Conservation (phyloP, 2,329 filamentous ascomycete species). For the Aspergillus sp. region DNA sequence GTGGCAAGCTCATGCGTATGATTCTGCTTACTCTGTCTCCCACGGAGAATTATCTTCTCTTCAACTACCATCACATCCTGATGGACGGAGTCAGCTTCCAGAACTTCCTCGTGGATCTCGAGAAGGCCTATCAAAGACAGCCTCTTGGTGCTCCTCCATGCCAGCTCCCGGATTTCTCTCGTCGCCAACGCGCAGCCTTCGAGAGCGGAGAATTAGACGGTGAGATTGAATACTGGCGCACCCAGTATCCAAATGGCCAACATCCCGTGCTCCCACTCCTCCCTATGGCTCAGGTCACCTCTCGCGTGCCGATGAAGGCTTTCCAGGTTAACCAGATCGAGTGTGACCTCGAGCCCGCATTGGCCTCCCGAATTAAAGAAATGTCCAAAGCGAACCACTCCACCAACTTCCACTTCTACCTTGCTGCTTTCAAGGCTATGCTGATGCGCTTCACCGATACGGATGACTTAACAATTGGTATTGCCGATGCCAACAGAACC, state of each 20-base stretch:
- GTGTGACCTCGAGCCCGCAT: neutral
- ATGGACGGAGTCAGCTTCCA: slow-evolving; percentile 44
- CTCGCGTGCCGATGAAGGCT: slow-evolving; percentile 13
- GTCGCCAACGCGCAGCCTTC: slow-evolving; percentile 19
- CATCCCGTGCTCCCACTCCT: slow-evolving; percentile 30
- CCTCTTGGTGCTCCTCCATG: slow-evolving; percentile 9
- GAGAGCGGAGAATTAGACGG: slow-evolving; percentile 17
- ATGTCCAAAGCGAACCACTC: slow-evolving; percentile 10
- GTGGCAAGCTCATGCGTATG: slow-evolving; percentile 15
- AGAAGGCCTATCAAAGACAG: slow-evolving; percentile 34
- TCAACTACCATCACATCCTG: slow-evolving; percentile 44
- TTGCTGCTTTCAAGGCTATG: slow-evolving; percentile 37
- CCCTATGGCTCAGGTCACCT: slow-evolving; percentile 18
- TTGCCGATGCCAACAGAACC: slow-evolving; percentile 41
- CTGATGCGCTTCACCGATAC: slow-evolving; percentile 30
- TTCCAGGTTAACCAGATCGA: slow-evolving; percentile 6
- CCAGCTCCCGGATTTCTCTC: slow-evolving; percentile 30
- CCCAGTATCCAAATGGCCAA: slow-evolving; percentile 14
- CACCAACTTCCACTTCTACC: slow-evolving; percentile 45
- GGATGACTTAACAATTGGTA: slow-evolving; percentile 44
- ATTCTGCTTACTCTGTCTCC: slow-evolving; percentile 29
- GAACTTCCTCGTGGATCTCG: slow-evolving; percentile 39
- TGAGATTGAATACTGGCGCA: slow-evolving; percentile 34
- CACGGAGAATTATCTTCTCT: slow-evolving; percentile 33
- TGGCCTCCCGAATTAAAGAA: neutral